Evolutionary conservation across 225 moss, liverwort and hornwort species (phyloP).

Genomic region (Pleurozium schreberi): DNA sequence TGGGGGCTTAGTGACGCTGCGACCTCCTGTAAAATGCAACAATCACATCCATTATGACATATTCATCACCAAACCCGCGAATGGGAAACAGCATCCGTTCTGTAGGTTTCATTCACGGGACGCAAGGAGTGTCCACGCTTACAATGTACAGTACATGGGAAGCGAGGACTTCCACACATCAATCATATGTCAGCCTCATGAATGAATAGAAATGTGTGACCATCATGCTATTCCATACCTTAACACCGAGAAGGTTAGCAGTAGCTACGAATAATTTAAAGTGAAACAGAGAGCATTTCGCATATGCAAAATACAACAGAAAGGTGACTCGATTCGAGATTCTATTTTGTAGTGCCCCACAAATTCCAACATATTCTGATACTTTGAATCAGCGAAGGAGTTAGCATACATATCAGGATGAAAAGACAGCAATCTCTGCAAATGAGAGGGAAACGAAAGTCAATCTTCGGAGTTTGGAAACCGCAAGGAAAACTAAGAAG

Average conservation of each 20-base stretch:
- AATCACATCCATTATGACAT: neutral
- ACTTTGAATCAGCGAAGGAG: neutral
- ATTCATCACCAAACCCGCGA: neutral
- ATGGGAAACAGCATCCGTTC: neutral
- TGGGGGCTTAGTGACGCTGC: neutral
- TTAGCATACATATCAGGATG: neutral
- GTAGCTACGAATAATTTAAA: neutral
- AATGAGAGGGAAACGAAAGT: neutral
- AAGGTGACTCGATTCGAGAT: neutral
- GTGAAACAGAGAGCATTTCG: neutral
- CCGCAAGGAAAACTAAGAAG: neutral
- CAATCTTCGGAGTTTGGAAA: neutral
- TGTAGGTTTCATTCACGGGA: neutral
- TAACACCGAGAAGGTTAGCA: neutral
- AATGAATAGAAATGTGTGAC: neutral
- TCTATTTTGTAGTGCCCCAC: neutral
- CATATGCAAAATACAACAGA: neutral
- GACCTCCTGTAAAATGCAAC: conserved; percentile 9
- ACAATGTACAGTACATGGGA: neutral
- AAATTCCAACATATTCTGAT: neutral
- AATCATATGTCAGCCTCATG: neutral
- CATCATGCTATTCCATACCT: neutral
- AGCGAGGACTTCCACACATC: neutral
- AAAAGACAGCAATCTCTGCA: neutral
- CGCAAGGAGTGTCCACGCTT: neutral